Conservation (phyloP, 441 rosid genomes). For the Eruca vesicaria region DNA sequence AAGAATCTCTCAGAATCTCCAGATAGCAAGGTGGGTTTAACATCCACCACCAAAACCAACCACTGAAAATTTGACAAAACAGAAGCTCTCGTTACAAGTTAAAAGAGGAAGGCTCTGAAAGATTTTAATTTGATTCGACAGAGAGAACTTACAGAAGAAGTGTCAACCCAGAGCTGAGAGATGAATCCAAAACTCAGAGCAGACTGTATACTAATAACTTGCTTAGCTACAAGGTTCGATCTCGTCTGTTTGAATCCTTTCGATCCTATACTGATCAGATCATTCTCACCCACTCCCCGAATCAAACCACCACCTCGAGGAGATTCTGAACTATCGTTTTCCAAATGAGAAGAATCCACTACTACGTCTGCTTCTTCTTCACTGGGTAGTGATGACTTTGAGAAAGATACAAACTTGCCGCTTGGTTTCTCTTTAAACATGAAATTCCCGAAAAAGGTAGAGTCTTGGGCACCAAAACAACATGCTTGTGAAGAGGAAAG, state of each 20-base stretch:
- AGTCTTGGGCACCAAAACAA: slow-evolving; percentile 14
- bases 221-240: slow-evolving; percentile 76
- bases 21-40: slow-evolving; percentile 77
- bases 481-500: neutral
- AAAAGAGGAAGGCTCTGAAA: neutral
- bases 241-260: slow-evolving; percentile 54
- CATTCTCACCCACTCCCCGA: slow-evolving; percentile 11
- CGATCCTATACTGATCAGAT: slow-evolving; percentile 12
- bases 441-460: slow-evolving; percentile 27
- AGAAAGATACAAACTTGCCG: slow-evolving; percentile 22
- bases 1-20: slow-evolving; percentile 80
- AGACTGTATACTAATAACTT: slow-evolving; percentile 71
- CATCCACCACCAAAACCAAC: slow-evolving; percentile 68
- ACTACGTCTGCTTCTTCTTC: slow-evolving; percentile 27
- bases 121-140: neutral
- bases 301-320: slow-evolving; percentile 35
- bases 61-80: slow-evolving; percentile 45
- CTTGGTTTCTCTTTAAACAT: slow-evolving; percentile 39
- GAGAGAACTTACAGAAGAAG: slow-evolving; percentile 48
- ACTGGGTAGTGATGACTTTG: slow-evolving; percentile 23
- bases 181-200: slow-evolving; percentile 77
- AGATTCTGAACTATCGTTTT: too few relatives aligned
- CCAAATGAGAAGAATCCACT: slow-evolving; percentile 24
- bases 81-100: neutral
- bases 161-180: slow-evolving; percentile 88